These are phyloP conservation scores for Phoma sp. DNA, from an alignment of 2,329 filamentous ascomycete genomes.

Conservation along the genomic window DNA sequence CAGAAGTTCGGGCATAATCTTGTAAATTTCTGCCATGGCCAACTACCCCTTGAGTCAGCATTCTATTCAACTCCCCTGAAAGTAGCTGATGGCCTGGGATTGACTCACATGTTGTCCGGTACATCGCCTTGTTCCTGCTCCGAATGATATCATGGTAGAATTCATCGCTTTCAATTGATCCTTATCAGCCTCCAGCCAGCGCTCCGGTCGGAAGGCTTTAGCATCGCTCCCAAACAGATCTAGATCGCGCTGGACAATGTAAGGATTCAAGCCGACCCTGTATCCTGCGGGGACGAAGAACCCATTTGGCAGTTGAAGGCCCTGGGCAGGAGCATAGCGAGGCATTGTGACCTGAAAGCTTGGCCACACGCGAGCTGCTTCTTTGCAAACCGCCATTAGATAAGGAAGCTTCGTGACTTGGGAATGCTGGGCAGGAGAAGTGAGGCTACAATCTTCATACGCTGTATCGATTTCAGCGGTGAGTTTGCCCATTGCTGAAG, in stretches of 20 bases:
- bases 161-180: slow-evolving; percentile 29
- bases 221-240: slow-evolving; percentile 50
- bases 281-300: slow-evolving; percentile 1
- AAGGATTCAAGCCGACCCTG: slow-evolving; percentile 30
- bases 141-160: slow-evolving; percentile 47
- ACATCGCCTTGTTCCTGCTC: slow-evolving; percentile 43
- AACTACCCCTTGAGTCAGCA: neutral
- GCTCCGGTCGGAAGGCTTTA: slow-evolving; percentile 51
- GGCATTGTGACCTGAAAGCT: slow-evolving; percentile 74
- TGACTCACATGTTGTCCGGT: slow-evolving; percentile 36
- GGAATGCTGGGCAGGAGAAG: slow-evolving; percentile 18
- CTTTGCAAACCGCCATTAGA: slow-evolving; percentile 77
- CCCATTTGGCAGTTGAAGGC: slow-evolving; percentile 59
- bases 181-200: slow-evolving; percentile 50
- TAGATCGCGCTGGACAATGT: slow-evolving; percentile 51
- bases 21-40: slow-evolving; percentile 31
- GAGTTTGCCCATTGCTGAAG: slow-evolving; percentile 19
- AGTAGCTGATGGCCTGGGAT: neutral
- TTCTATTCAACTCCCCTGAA: too few species aligned
- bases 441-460: slow-evolving; percentile 14
- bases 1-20: slow-evolving; percentile 30
- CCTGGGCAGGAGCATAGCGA: slow-evolving; percentile 69
- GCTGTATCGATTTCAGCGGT: slow-evolving; percentile 32
- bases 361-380: slow-evolving; percentile 76
- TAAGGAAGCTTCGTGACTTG: slow-evolving; percentile 72